Percentiles rank a stretch among this genome's conserved stretches.
These are phyloP conservation scores for Eragrostis nindensis DNA, from an alignment of 176 grass and related monocot species.

Conservation along the genomic window DNA sequence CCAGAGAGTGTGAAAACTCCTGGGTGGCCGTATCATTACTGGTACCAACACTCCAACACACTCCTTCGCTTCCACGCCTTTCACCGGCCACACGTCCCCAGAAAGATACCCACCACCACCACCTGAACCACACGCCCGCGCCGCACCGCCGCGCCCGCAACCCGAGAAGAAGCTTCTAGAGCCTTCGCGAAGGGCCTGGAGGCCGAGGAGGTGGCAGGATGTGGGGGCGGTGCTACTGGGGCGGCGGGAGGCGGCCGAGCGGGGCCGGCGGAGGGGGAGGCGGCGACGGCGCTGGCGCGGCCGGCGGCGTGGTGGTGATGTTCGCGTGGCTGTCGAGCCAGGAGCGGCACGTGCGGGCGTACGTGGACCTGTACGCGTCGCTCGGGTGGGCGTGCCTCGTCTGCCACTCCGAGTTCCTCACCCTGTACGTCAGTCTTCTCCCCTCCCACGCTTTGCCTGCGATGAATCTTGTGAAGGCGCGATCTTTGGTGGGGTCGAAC, in stretches of 20 bases:
- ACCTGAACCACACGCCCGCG: no score
- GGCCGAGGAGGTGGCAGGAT: slow-evolving; percentile 13
- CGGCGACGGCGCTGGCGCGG: slow-evolving; percentile 8
- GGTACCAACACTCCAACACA: background rate
- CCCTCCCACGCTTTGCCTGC: background rate
- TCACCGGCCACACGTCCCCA: slow-evolving; percentile 39
- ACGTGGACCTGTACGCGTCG: slow-evolving; percentile 75
- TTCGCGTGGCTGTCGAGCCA: slow-evolving; percentile 95
- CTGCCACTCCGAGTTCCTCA: slow-evolving; percentile 89
- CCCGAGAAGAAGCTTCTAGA: slow-evolving; percentile 23
- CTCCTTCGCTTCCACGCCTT: background rate
- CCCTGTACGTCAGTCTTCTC: slow-evolving; percentile 46
- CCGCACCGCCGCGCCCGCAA: background rate
- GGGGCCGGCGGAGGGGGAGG: slow-evolving; percentile 15
- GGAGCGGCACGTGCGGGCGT: slow-evolving; percentile 74
- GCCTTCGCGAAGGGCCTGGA: background rate
- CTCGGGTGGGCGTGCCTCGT: slow-evolving; percentile 80
- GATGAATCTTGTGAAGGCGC: background rate
- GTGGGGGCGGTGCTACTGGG: slow-evolving; percentile 96
- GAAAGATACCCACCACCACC: slow-evolving; percentile 23
- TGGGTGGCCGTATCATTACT: slow-evolving; percentile 8
- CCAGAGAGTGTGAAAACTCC: background rate
- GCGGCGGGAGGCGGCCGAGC: slow-evolving; percentile 41
- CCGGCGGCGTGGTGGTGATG: slow-evolving; percentile 77
- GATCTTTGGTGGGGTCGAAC: background rate